Conservation (phyloP, 2,329 filamentous ascomycete genomes). For the Colletotrichum sp. region DNA sequence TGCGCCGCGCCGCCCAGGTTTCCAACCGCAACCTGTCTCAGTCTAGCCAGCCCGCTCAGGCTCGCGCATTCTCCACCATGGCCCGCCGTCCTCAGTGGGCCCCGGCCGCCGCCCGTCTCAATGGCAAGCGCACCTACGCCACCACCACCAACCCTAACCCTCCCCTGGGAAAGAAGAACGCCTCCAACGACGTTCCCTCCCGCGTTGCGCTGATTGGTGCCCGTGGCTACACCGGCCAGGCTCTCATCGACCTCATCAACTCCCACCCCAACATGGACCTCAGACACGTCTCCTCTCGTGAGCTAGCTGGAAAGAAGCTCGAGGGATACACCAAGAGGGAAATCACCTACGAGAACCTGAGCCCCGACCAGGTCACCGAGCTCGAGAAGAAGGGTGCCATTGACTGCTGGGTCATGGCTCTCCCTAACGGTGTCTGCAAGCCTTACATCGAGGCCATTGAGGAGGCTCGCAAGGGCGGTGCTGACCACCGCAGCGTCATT, state of each 20-base stretch:
- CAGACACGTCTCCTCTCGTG: conserved; percentile 89
- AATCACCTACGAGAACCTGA: conserved; percentile 90
- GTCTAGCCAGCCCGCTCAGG: conserved; percentile 22
- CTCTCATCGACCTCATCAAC: conserved; percentile 86
- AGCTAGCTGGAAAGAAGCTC: conserved; percentile 85
- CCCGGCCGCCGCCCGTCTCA: conserved; percentile 18
- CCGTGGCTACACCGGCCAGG: conserved; percentile 92
- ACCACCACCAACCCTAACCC: conserved; percentile 85
- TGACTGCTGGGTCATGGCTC: conserved; percentile 97
- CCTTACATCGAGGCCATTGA: conserved; percentile 91
- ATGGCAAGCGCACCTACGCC: conserved; percentile 33
- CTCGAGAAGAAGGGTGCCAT: conserved; percentile 86
- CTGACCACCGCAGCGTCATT: conserved; percentile 72
- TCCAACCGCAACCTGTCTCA: conserved; percentile 59
- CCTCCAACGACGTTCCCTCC: conserved; percentile 73
- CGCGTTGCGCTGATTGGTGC: conserved; percentile 89
- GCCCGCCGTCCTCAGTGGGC: conserved; percentile 41
- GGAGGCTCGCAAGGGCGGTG: conserved; percentile 61
- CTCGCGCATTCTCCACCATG: conserved; percentile 70
- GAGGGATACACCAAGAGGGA: conserved; percentile 90
- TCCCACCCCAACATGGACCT: conserved; percentile 89
- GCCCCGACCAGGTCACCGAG: conserved; percentile 81
- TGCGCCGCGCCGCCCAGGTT: conserved; percentile 77
- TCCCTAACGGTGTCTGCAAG: conserved; percentile 94
- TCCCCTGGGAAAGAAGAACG: conserved; percentile 86